phyloP scores from a whole-genome alignment of 345 rosid genomes.

The Eucalyptus victrix region DNA sequence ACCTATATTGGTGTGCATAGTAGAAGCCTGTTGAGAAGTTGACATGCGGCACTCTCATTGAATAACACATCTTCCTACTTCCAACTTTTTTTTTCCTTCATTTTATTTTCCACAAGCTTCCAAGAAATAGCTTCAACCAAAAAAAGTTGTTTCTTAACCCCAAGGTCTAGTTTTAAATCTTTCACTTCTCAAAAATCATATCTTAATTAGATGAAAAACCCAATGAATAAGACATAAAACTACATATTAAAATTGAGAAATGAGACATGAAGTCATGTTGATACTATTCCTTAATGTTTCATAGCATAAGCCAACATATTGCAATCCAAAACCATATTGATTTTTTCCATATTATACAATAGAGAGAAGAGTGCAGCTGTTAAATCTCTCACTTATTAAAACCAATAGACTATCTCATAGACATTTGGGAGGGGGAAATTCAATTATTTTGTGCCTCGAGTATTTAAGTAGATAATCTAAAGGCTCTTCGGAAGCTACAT shows the following conservation, averaged over 20 bases:
- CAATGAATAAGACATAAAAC: not conserved
- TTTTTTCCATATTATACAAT: not conserved
- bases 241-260: not conserved
- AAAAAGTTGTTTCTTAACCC: not conserved
- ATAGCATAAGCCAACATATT: not conserved
- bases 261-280: not conserved
- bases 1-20: not conserved
- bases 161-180: not conserved
- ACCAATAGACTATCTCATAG: not conserved
- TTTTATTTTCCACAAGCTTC: not conserved
- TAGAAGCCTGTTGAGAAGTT: not conserved
- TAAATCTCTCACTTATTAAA: not conserved
- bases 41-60: not conserved
- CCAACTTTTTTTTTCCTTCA: not conserved
- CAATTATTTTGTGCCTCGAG: not conserved
- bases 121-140: not conserved
- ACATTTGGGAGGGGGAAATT: not conserved
- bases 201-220: not conserved
- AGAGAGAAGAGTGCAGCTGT: not conserved
- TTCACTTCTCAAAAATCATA: not conserved
- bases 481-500: not conserved
- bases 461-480: not conserved
- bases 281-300: not conserved
- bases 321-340: not conserved
- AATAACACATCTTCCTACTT: not conserved